phyloP scores from a whole-genome alignment of 768 basidiomycete species.

The Pilatotrama ljubarskyi region DNA sequence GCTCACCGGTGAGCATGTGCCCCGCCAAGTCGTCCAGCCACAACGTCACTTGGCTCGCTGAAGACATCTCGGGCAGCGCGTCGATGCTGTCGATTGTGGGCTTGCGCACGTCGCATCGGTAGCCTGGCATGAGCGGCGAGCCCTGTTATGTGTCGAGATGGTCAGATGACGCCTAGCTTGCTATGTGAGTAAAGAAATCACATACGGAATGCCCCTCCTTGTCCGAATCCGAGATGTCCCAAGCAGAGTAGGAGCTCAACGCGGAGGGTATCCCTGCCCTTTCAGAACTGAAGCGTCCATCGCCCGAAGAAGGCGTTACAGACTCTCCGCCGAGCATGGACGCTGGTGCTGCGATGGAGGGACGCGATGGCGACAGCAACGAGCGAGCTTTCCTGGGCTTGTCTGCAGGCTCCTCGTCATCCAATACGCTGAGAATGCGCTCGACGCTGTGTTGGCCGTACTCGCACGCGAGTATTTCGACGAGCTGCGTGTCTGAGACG shows the following conservation, averaged over 20 bases:
- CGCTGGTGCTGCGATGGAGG: neutral
- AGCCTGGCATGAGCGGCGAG: neutral
- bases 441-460: neutral
- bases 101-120: neutral
- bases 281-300: neutral
- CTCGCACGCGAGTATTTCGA: neutral
- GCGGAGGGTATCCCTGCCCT: no score
- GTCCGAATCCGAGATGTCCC: no score
- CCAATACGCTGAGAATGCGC: neutral
- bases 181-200: no score
- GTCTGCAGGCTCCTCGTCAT: neutral
- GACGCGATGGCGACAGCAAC: neutral
- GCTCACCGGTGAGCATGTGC: neutral
- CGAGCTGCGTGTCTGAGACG: neutral
- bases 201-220: no score
- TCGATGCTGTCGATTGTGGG: neutral
- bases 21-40: neutral
- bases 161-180: neutral
- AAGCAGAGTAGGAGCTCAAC: no score
- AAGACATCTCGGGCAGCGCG: neutral
- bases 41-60: neutral
- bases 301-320: neutral
- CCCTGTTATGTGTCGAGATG: neutral
- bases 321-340: neutral
- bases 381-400: neutral